Evolutionary conservation across 1,284 basidiomycete species (phyloP).

Genomic region (Trichosporon asahii): DNA sequence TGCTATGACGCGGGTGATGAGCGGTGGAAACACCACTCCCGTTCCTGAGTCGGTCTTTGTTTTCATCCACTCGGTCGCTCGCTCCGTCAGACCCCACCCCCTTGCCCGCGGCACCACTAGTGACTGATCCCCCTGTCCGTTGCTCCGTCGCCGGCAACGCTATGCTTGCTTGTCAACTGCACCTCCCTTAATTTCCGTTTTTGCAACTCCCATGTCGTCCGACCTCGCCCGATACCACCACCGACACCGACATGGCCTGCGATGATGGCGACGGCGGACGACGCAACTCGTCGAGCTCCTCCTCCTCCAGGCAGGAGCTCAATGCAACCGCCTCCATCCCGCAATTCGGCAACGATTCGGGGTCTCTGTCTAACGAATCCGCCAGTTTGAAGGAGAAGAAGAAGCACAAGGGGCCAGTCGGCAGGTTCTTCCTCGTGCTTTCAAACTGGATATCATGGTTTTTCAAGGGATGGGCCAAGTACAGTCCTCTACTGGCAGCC

Average conservation of each 20-base stretch:
- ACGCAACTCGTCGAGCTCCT: not conserved
- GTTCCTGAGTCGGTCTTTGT: not conserved
- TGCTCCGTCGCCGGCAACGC: not conserved
- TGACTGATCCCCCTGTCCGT: too few species aligned
- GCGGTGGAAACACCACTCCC: not conserved
- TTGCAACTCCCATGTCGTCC: not conserved
- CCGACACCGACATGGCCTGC: not conserved
- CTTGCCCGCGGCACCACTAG: too few species aligned
- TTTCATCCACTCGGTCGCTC: not conserved
- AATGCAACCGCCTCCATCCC: not conserved
- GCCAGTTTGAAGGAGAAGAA: not conserved
- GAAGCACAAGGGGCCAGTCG: not conserved
- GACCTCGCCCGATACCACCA: not conserved
- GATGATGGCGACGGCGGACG: not conserved
- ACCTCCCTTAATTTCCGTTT: not conserved
- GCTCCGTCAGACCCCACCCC: not conserved
- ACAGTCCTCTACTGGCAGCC: constrained; percentile 49
- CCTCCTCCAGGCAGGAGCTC: not conserved
- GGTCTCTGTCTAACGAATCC: not conserved
- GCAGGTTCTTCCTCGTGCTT: not conserved
- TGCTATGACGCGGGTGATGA: not conserved
- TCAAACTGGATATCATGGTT: not conserved
- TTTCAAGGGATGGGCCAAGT: constrained; percentile 25
- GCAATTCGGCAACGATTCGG: too few species aligned
- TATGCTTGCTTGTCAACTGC: not conserved